Conservation (phyloP, 495 filamentous ascomycete species). For the Trichoderma orchidacearum region DNA sequence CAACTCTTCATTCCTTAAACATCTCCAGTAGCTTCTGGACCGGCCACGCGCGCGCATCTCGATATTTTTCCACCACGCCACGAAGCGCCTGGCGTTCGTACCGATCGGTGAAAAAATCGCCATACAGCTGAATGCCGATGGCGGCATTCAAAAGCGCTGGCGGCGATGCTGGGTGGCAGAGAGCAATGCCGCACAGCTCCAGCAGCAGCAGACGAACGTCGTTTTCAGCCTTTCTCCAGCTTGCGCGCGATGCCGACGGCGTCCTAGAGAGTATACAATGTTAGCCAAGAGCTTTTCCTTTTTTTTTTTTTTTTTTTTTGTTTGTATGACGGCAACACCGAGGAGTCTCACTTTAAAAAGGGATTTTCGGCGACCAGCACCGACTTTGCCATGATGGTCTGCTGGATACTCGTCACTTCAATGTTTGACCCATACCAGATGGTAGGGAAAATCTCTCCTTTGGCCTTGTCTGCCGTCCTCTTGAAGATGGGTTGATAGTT, state of each 20-base stretch:
- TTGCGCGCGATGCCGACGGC: neutral
- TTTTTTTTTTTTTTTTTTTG: too few species aligned
- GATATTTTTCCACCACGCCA: neutral
- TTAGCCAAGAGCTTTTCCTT: too few species aligned
- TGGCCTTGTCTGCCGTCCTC: neutral
- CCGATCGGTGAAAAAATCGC: neutral
- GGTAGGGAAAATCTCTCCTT: neutral
- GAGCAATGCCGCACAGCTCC: neutral
- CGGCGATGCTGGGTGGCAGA: neutral
- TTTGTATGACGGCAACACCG: too few species aligned
- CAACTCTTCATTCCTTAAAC: neutral
- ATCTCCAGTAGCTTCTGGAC: neutral
- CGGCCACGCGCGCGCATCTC: neutral
- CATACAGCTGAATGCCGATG: conserved; percentile 1
- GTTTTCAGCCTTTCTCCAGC: neutral
- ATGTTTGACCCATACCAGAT: neutral
- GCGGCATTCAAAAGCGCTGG: neutral
- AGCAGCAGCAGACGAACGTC: neutral
- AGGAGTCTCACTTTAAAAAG: neutral
- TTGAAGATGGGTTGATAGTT: neutral
- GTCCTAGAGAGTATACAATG: neutral
- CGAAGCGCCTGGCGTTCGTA: neutral
- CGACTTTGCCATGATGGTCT: neutral
- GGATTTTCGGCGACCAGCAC: neutral
- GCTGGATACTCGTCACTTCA: neutral